Evolutionary conservation across 2,329 filamentous ascomycete genomes (phyloP).

Genomic region (Diaporthe citrichinensis): DNA sequence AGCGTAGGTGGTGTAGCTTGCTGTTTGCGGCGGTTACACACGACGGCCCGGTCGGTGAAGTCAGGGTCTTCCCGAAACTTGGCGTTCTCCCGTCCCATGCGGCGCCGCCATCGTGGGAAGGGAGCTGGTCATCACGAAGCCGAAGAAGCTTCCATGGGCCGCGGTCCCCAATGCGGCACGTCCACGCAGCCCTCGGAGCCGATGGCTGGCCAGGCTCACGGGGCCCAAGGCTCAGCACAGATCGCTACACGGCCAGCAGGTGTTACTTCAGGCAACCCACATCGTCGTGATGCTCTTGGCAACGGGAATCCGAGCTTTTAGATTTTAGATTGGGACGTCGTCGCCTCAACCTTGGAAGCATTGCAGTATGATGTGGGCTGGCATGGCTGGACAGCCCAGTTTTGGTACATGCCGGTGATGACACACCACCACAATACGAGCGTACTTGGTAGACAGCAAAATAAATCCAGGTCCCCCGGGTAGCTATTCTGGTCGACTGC

Average conservation of each 20-base stretch:
- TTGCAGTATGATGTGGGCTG: slow-evolving; percentile 21
- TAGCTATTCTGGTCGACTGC: slow-evolving; percentile 17
- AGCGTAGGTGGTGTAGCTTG: neutral
- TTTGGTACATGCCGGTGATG: neutral
- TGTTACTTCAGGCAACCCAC: neutral
- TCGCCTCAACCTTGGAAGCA: neutral
- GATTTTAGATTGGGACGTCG: neutral
- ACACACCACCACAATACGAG: slow-evolving; percentile 1
- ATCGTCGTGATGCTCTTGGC: slow-evolving; percentile 26
- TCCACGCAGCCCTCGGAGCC: slow-evolving; percentile 18
- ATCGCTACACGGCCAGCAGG: slow-evolving; percentile 22
- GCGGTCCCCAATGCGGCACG: slow-evolving; percentile 14
- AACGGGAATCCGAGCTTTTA: slow-evolving; percentile 22
- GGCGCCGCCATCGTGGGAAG: slow-evolving; percentile 6
- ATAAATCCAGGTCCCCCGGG: neutral
- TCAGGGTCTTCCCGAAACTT: slow-evolving; percentile 28
- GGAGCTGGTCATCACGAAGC: slow-evolving; percentile 18
- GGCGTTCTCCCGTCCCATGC: slow-evolving; percentile 23
- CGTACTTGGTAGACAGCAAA: neutral
- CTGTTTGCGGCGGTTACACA: slow-evolving; percentile 18
- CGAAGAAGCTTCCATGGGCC: slow-evolving; percentile 18
- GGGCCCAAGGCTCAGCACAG: slow-evolving; percentile 17
- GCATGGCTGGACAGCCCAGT: neutral
- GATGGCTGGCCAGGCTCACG: slow-evolving; percentile 19
- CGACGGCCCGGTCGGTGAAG: slow-evolving; percentile 31